These are phyloP conservation scores for Russula lepida DNA, from an alignment of 768 basidiomycete species.

Conservation along the genomic window DNA sequence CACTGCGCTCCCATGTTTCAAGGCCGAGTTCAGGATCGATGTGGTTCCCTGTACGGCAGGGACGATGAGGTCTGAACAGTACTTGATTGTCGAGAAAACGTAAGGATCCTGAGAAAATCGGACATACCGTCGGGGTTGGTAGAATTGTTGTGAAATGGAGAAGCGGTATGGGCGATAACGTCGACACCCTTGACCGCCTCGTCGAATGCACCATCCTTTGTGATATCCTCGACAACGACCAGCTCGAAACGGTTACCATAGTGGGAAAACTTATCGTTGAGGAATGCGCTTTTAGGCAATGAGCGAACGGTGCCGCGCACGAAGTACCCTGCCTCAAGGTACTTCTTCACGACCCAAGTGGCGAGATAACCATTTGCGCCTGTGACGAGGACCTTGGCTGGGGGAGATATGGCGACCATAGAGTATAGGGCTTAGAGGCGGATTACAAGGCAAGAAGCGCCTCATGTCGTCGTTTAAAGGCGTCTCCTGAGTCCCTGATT, in stretches of 20 bases:
- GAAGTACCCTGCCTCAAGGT: constrained; percentile 54
- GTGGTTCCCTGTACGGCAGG: constrained; percentile 70
- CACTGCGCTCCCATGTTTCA: constrained; percentile 46
- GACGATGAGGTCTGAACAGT: constrained; percentile 46
- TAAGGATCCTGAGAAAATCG: not conserved
- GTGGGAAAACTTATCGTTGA: constrained; percentile 44
- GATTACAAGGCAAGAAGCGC: not conserved
- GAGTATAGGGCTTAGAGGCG: not conserved
- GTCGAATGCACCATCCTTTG: constrained; percentile 57
- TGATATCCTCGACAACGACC: constrained; percentile 63
- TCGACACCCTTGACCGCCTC: constrained; percentile 71
- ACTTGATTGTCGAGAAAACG: not conserved
- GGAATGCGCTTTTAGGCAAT: constrained; percentile 46
- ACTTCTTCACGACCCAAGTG: constrained; percentile 44
- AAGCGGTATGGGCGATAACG: constrained; percentile 62
- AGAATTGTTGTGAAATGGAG: constrained; percentile 44
- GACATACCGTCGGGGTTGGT: constrained; percentile 32
- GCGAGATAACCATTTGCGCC: constrained; percentile 57
- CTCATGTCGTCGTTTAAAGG: no score
- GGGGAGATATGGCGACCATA: constrained; percentile 32
- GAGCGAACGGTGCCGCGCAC: constrained; percentile 65
- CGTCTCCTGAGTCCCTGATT: no score
- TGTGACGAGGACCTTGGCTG: constrained; percentile 41
- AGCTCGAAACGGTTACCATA: constrained; percentile 54
- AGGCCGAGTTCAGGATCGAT: constrained; percentile 49